Evolutionary conservation across 163 green algal genomes (phyloP).

Genomic region (Volvox carteri): DNA sequence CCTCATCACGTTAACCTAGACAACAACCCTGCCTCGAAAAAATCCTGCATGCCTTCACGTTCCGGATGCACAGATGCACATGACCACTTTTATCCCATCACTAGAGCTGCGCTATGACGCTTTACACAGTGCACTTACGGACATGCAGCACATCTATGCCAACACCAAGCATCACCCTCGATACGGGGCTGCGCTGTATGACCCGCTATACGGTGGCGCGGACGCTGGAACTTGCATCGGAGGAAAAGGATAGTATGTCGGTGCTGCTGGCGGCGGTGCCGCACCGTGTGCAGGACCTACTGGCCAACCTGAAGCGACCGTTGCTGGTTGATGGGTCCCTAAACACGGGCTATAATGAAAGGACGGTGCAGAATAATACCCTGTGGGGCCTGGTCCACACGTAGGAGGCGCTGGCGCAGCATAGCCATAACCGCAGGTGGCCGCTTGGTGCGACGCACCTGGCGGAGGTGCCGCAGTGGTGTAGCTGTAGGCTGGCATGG

Average conservation of each 20-base stretch:
- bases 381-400: neutral
- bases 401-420: neutral
- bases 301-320: neutral
- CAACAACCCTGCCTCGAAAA: too few relatives aligned
- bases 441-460: neutral
- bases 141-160: neutral
- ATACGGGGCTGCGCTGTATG: neutral
- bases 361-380: neutral
- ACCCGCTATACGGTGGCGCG: neutral
- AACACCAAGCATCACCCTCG: neutral
- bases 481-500: slow-evolving; percentile 2
- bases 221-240: neutral
- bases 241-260: slow-evolving; percentile 6
- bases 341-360: slow-evolving; percentile 18
- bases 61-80: too few relatives aligned
- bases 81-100: too few relatives aligned
- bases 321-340: neutral
- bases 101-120: too few relatives aligned
- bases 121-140: too few relatives aligned
- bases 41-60: too few relatives aligned
- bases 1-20: too few relatives aligned
- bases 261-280: neutral
- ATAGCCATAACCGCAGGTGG: neutral
- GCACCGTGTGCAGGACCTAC: neutral
- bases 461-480: neutral